phyloP scores from a whole-genome alignment of 768 basidiomycete species.

The Paxillus involutus region DNA sequence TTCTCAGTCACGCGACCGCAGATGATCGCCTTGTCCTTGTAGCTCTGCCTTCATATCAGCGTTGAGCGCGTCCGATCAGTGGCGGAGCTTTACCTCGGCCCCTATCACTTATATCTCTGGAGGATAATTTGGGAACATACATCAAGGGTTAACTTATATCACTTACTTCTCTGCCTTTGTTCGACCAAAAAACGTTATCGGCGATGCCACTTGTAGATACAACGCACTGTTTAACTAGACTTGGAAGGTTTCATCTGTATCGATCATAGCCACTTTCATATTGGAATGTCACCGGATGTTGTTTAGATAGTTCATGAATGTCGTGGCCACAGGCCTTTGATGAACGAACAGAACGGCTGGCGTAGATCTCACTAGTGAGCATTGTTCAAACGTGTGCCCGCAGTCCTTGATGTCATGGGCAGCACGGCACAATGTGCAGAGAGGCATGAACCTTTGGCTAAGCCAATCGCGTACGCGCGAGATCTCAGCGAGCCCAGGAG shows the following conservation, averaged over 20 bases:
- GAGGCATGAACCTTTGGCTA: background rate
- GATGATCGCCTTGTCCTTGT: conserved; percentile 18
- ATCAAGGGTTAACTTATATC: conserved; percentile 29
- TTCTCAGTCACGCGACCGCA: conserved; percentile 29
- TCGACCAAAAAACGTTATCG: conserved; percentile 19
- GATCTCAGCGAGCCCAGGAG: conserved; percentile 25
- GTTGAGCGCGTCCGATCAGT: conserved; percentile 19
- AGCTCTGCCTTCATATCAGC: conserved; percentile 15
- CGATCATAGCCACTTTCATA: conserved; percentile 10
- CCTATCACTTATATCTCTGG: conserved; percentile 20
- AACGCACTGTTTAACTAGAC: conserved; percentile 13
- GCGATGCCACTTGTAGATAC: conserved; percentile 17
- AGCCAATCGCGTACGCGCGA: conserved; percentile 15
- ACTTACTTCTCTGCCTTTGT: conserved; percentile 6
- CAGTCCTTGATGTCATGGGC: background rate
- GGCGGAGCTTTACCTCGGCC: conserved; percentile 11
- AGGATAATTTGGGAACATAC: conserved; percentile 20
- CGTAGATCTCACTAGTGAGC: conserved; percentile 3
- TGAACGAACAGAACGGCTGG: conserved; percentile 11
- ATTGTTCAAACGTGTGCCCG: background rate
- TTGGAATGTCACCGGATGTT: conserved; percentile 6
- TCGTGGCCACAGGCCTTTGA: background rate
- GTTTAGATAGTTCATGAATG: background rate
- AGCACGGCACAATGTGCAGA: background rate
- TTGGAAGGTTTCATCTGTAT: conserved; percentile 11